Evolutionary conservation across 768 basidiomycete genomes (phyloP).

Genomic region (Suillus cothurnatus): DNA sequence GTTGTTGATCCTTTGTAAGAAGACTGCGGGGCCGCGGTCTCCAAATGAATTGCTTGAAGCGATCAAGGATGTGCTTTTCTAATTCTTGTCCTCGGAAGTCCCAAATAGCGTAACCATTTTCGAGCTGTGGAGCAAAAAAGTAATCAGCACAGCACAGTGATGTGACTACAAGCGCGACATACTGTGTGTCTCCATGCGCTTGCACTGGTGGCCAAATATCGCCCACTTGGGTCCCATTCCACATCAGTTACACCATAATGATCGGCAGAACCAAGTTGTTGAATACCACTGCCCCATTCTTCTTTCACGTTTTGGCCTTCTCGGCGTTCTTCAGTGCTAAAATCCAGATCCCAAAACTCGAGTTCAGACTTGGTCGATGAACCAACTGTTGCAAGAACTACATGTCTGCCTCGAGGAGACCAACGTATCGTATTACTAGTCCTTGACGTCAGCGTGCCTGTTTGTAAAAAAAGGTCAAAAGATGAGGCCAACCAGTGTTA

Average conservation of each 20-base stretch:
- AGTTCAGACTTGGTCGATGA: constrained; percentile 95
- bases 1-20: constrained; percentile 85
- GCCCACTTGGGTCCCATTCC: constrained; percentile 97
- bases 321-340: constrained; percentile 61
- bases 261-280: constrained; percentile 83
- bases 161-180: constrained; percentile 29
- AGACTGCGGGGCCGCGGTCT: constrained; percentile 91
- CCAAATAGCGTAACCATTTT: constrained; percentile 96
- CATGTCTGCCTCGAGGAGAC: constrained; percentile 95
- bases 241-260: constrained; percentile 98
- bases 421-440: constrained; percentile 95
- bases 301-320: constrained; percentile 51
- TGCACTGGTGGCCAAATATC: constrained; percentile 90
- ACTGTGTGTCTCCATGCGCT: constrained; percentile 96
- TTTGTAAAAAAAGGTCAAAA: constrained; percentile 7
- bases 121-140: constrained; percentile 59
- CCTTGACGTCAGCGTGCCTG: constrained; percentile 77
- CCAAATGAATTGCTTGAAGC: constrained; percentile 99
- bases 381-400: constrained; percentile 94
- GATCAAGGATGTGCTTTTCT: constrained; percentile 85
- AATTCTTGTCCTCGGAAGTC: constrained; percentile 97
- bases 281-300: constrained; percentile 88
- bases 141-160: constrained; percentile 15
- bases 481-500: constrained; percentile 2
- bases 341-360: constrained; percentile 99